Base-by-base conservation (phyloP, 2,329 filamentous ascomycete genomes). In the Cryphonectria japonica region DNA sequence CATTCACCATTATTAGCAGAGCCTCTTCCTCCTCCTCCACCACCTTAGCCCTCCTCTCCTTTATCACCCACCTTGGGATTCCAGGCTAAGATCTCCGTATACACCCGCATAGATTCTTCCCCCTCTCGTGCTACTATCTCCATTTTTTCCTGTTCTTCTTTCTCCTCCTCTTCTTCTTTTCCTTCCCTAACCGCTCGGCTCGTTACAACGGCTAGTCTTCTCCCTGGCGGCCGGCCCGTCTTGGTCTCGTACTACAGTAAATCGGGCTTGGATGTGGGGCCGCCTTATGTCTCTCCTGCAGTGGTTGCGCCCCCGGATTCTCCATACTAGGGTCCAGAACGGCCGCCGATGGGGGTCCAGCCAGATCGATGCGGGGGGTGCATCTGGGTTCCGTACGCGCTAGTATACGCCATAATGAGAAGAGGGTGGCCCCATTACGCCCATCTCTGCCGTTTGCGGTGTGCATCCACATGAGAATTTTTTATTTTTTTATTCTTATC, bases 131-230 rank as follows among this genome's bases (percentile, higher is more conserved):
- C 37, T 39, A 39, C 37, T 39, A 13, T 9, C 2, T 11, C 9
- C 34, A n/a, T n/a, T n/a, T 9, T 37, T 37, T 37, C 9, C 34
- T 3, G 3, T 37, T 37, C 37, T 4, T 37, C 7, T 9, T 37
- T 4, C 6, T 9, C 13, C 13, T 39, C 13, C 7, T 7, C 37
- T 39, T 39, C 37, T 9, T 39, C 9, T 13, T 9, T 39, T 11
- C 13, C 2, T 13, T 9, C 66, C 66, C 66, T 41, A 32, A 34
- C 52, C 68, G 37, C 29, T 14, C 39, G 34, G 50, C 60, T 69
- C 68, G 68, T 63, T 61, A 54, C 54, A 62, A 43, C 68, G 68
- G 68, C 68, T 43, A 19, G 62, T 70, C 66, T 26, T 26, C 46
- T 41, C 54, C 63, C 59, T 39, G 34, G 16, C 16, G 66, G 34